A percentile compares a stretch with the other conserved stretches of the same genome.
These are phyloP conservation scores for Aspergillus persii DNA, from an alignment of 2,329 filamentous ascomycete species.

Conservation along the genomic window DNA sequence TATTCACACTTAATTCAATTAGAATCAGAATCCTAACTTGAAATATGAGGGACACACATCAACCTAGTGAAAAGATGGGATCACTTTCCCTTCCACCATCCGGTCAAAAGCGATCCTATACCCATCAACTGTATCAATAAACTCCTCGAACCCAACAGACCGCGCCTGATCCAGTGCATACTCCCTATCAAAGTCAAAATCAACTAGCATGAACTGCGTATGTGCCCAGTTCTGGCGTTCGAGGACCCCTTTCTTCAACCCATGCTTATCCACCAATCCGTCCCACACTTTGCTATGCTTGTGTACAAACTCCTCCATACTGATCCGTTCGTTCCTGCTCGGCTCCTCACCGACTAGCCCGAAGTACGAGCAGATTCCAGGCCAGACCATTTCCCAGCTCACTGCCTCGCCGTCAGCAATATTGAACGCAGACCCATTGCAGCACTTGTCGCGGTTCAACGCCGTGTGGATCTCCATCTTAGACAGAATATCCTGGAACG, in stretches of 20 bases:
- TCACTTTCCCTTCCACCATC: conserved; percentile 20
- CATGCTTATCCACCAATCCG: conserved; percentile 10
- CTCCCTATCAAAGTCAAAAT: conserved; percentile 22
- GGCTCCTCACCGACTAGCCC: conserved; percentile 22
- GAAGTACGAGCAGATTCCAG: conserved; percentile 27
- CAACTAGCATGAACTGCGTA: conserved; percentile 17
- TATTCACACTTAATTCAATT: too few relatives aligned
- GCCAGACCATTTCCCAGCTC: conserved; percentile 25
- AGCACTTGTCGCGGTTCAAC: conserved; percentile 21
- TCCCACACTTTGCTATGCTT: conserved; percentile 15
- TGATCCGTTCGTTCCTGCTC: background rate
- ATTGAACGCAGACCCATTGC: conserved; percentile 22
- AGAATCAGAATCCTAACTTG: too few relatives aligned
- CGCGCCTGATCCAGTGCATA: conserved; percentile 17
- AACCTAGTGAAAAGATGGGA: conserved; percentile 32
- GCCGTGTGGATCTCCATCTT: conserved; percentile 25
- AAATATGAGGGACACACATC: too few relatives aligned
- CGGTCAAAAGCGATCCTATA: conserved; percentile 22
- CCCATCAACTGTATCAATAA: conserved; percentile 19
- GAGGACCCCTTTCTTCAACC: conserved; percentile 15
- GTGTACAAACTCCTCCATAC: conserved; percentile 15
- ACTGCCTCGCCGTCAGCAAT: conserved; percentile 20
- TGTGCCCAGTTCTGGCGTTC: conserved; percentile 21
- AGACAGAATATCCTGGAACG: conserved; percentile 26
- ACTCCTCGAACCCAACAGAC: conserved; percentile 20